Evolutionary conservation across 106 monocot species (phyloP).

Genomic region (Allium cepa): DNA sequence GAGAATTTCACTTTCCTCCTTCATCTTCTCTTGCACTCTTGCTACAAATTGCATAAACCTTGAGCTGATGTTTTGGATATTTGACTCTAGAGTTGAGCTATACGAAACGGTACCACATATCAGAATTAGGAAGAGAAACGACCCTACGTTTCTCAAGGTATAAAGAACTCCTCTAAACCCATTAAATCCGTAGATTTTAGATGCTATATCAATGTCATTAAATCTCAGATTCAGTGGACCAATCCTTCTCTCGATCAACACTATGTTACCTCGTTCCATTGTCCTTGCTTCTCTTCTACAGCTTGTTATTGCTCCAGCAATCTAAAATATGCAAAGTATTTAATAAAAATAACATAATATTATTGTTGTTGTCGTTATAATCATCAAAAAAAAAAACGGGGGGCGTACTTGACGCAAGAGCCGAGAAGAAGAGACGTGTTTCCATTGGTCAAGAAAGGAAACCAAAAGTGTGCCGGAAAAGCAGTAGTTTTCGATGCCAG

Average conservation of each 20-base stretch:
- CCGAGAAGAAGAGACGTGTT: no score
- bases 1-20: conserved; percentile 26
- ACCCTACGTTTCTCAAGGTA: conserved; percentile 67
- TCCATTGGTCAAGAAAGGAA: neutral
- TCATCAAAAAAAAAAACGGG: conserved; percentile 18
- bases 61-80: conserved; percentile 6
- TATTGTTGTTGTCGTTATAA: no score
- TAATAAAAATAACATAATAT: no score
- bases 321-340: no score
- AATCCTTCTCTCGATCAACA: conserved; percentile 36
- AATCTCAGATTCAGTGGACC: conserved; percentile 35
- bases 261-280: conserved; percentile 59
- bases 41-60: conserved; percentile 45
- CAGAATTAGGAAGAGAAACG: conserved; percentile 50
- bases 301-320: conserved; percentile 31
- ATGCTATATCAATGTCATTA: conserved; percentile 11
- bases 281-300: conserved; percentile 35
- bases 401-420: neutral
- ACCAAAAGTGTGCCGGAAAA: conserved; percentile 41
- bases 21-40: conserved; percentile 44
- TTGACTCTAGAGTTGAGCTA: neutral
- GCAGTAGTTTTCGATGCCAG: conserved; percentile 42
- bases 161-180: conserved; percentile 82
- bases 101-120: conserved; percentile 61
- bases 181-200: conserved; percentile 70